Base-by-base conservation (phyloP, 23 red algal species). In the Rhodosorus marinus region DNA sequence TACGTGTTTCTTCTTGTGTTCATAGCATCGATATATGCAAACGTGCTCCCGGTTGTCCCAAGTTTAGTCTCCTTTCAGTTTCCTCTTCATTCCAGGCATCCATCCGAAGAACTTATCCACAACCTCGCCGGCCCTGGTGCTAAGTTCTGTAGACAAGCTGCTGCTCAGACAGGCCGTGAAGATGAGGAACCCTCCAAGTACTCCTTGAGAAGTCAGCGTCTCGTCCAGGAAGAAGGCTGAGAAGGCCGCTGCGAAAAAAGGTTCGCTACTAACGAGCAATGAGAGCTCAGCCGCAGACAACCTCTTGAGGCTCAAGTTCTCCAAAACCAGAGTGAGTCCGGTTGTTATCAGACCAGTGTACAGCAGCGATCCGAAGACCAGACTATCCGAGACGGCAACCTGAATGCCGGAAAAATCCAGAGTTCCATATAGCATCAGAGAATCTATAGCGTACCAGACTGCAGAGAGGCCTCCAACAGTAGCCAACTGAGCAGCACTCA, bases 291-390 rank as follows among this genome's bases (percentile, higher is more conserved):
- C 71, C 3, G 82, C 82, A 29, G 35, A 62, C 29, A 92, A 59
- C 1, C 52, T 49, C 15, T 51, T 52, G 9, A 92, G 51, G 6
- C 60, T 67, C 8, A 72, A 45, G 31, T 76, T 92, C 35, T 70
- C 51, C 31, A 79, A 27, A 43, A 58, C 54, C n/a, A 92, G 59
- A 21, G 82, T 58, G 3, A 59, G 29, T 19, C 72, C 82, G 5
- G 82, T 92, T 0, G 82, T 72, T 1, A 92, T 57, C 0, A 92
- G 55, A 17, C 82, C 82, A 0, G 72, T 57, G 23, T 92, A 92
- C 0, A 75, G 57, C 8, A 57, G 65, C 5, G 56, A 47, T 19
- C 29, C 67, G 4, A 64, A 26, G 2, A 38, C 54, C 6, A 26
- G n/a, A 1, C 23, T 5, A 56, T 60, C 29, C 38, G 11, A 43